Percentiles rank a stretch among this genome's conserved stretches.
Conservation (phyloP, 1,284 basidiomycete genomes). For the Leccinum subspadiceum region DNA sequence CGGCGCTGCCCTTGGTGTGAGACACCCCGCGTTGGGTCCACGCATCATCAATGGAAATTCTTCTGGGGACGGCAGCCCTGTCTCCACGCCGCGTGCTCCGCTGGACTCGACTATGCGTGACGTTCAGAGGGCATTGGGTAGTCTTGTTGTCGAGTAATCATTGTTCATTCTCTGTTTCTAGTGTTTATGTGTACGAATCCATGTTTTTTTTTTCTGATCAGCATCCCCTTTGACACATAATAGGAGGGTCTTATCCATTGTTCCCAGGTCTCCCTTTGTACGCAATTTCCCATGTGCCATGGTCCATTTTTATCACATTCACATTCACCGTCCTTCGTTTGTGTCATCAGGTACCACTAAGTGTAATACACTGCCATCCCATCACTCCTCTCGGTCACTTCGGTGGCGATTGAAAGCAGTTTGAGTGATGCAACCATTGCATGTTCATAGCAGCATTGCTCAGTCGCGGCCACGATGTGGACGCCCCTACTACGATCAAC, state of each 20-base stretch:
- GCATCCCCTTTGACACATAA: constrained; percentile 17
- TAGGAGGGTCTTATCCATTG: constrained; percentile 17
- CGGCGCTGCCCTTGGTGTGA: constrained; percentile 74
- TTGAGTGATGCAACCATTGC: neutral
- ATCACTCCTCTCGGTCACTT: constrained; percentile 6
- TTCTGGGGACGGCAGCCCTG: constrained; percentile 18
- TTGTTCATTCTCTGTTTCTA: constrained; percentile 15
- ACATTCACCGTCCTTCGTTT: constrained; percentile 29
- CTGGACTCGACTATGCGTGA: constrained; percentile 68
- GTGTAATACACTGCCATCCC: constrained; percentile 25
- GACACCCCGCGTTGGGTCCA: constrained; percentile 69
- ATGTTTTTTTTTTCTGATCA: constrained; percentile 7
- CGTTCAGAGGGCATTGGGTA: constrained; percentile 75
- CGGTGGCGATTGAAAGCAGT: constrained; percentile 1
- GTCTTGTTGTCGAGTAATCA: constrained; percentile 67
- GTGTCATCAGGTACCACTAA: constrained; percentile 25
- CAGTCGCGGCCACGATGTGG: constrained; percentile 16
- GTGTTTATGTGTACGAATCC: constrained; percentile 20
- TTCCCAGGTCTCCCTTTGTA: constrained; percentile 13
- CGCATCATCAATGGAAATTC: constrained; percentile 49
- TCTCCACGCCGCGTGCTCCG: constrained; percentile 34
- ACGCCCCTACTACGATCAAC: neutral
- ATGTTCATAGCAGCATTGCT: neutral
- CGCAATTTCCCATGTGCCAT: constrained; percentile 10
- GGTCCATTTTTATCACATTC: constrained; percentile 20